phyloP scores from a whole-genome alignment of 1,284 basidiomycete genomes.

The Veloporphyrellus conicus region DNA sequence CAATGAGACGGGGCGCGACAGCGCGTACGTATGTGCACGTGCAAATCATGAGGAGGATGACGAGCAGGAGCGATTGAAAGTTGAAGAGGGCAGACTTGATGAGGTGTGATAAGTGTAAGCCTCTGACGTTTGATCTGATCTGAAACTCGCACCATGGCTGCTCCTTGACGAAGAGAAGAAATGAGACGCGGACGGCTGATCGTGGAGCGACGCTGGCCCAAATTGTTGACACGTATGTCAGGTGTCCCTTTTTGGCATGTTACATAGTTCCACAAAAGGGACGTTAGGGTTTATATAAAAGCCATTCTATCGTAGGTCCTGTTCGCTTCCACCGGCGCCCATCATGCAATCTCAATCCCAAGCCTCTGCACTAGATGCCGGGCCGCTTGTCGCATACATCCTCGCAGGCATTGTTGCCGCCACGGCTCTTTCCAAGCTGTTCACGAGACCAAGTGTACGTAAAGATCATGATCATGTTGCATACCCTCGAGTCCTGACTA shows the following conservation, averaged over 20 bases:
- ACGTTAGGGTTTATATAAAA: too few species aligned
- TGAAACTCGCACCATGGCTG: constrained; percentile 23
- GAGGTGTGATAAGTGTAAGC: neutral
- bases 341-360: too few species aligned
- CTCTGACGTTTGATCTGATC: too few species aligned
- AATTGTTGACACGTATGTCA: neutral
- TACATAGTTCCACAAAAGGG: too few species aligned
- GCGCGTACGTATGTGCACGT: constrained; percentile 95
- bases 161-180: neutral
- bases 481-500: too few species aligned
- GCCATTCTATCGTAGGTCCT: too few species aligned
- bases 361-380: neutral
- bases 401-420: neutral
- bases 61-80: constrained; percentile 92
- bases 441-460: neutral
- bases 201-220: neutral
- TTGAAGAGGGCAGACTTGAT: constrained; percentile 95
- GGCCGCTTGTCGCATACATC: neutral
- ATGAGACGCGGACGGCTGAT: neutral
- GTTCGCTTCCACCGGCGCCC: too few species aligned
- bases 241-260: neutral
- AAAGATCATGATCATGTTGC: too few species aligned
- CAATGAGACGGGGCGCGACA: constrained; percentile 83
- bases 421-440: neutral
- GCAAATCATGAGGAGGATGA: constrained; percentile 91